Evolutionary conservation across 305 asterid genomes (phyloP), one percentile per base, ranked within the genome.

Genomic region (Rubia tinctorum): DNA sequence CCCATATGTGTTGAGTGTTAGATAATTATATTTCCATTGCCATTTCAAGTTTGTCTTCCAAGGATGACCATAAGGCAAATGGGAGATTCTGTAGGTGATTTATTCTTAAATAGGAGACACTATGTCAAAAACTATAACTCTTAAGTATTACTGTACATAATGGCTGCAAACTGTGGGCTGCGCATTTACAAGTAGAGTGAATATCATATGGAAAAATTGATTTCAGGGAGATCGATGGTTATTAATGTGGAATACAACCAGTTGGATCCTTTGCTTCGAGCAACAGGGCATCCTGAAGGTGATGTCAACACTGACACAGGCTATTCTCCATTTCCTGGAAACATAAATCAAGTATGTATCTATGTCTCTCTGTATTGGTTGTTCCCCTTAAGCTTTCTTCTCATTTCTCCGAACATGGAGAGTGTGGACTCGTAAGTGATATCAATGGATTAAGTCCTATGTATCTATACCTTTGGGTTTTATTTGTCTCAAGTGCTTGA

Each of bases 241-340:
- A 92, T 95, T 80, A 95, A 95, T 87, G 99, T 95, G 86, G 99
- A 95, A 81, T 95, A 95, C 89, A 95, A 95, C 84, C 99, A 95
- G 85, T 93, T 95, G 73, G 99, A 95, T 84, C 99, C 99, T 49
- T 81, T 95, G 89, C 88, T 95, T 83, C 85, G 99, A 82, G 99
- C 98, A 68, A 79, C 96, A 68, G 99, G 96, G 65, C 70, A 87
- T 85, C 88, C 99, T 7, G 96, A 95, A 60, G 99, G 99, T 37
- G 98, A 93, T 87, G 96, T 77, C 84, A 93, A 93, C 82, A 81
- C 86, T 76, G 97, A 91, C 80, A 88, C 96, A 30, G 98, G 98
- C 80, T 93, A 86, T 82, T 93, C 98, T 79, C 97, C 97, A 71
- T 93, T 86, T 84, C 98, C 98, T 71, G 98, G 98, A 79, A 93